A percentile compares a stretch with the other conserved stretches of the same genome.
phyloP scores from a whole-genome alignment of 257 asterid species.

The Thymus mandschuricus region DNA sequence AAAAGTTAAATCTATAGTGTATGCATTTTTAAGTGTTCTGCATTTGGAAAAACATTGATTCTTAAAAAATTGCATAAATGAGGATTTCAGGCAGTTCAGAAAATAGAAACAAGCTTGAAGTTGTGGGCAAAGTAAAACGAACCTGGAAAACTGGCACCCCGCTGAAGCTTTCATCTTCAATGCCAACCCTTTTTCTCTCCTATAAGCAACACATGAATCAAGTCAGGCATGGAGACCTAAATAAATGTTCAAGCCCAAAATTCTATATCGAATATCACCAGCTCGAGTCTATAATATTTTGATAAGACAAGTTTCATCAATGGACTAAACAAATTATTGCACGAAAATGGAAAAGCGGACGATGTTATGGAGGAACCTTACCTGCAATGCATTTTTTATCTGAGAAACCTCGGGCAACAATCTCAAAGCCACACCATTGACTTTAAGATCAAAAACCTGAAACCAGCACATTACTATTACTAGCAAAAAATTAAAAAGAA shows the following conservation, averaged over 20 bases:
- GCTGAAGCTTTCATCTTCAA: slow-evolving; percentile 58
- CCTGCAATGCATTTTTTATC: slow-evolving; percentile 81
- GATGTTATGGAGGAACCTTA: slow-evolving; percentile 30
- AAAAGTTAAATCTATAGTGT: neutral
- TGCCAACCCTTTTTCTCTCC: slow-evolving; percentile 66
- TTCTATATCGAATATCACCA: neutral
- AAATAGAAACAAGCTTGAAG: slow-evolving; percentile 10
- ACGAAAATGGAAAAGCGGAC: neutral
- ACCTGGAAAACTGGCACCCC: slow-evolving; percentile 99
- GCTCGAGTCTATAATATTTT: slow-evolving; percentile 4
- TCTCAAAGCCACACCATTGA: slow-evolving; percentile 90
- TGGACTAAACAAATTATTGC: neutral
- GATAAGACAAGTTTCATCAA: slow-evolving; percentile 10
- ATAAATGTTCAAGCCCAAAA: neutral
- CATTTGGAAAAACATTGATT: neutral
- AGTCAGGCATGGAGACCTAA: neutral
- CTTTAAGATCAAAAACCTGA: slow-evolving; percentile 87
- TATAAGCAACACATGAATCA: slow-evolving; percentile 35
- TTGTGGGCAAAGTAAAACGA: slow-evolving; percentile 1
- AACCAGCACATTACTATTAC: slow-evolving; percentile 32
- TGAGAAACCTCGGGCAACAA: slow-evolving; percentile 91
- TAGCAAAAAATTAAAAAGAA: slow-evolving; percentile 10
- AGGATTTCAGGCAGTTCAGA: slow-evolving; percentile 1
- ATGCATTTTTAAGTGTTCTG: neutral
- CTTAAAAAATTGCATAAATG: neutral